Evolutionary conservation across 768 basidiomycete genomes (phyloP), one percentile per base, ranked within the genome.

Genomic region (Termitomyces sp.): DNA sequence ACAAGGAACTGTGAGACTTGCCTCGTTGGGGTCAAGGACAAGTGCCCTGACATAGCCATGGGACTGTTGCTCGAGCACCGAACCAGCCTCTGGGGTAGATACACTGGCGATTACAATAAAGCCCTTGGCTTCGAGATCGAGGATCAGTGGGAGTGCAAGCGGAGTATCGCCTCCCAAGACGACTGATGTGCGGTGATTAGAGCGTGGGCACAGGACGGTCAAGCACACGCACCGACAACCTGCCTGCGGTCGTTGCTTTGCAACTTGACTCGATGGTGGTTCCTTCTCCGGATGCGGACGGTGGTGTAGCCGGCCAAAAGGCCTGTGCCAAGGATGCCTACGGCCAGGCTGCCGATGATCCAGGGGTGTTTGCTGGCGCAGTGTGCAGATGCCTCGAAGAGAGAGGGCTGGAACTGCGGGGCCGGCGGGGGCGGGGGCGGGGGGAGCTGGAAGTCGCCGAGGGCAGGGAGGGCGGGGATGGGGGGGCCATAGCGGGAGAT

Each of bases 41-140:
- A 94, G 80, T 0, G 87, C 92, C 51, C 87, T 86, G 56, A 93
- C 82, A 69, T 83, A 93, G 28, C 94, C 94, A 61, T 86, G 77
- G 26, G 84, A 81, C 59, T 76, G 74, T 36, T 73, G 75, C 69
- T 95, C 92, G 46, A 94, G 72, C 16, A 71, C 73, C 16, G 80
- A 76, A 36, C 83, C 84, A n/a, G 82, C 82, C 54, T 86, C 85
- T 0, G 86, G 81, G 5, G 81, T 83, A 0, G 84, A 74, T 18
- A 93, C 92, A 59, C 88, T 94, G 4, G 86, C 77, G 60, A 95
- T 84, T 37, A 95, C 87, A 64, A 94, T 88, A 65, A 88, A 94
- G 0, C 90, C 92, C 59, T 85, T 82, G 65, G 76, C 79, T 72
- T 93, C 90, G 46, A 95, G 76, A 54, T 87, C 86, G 47, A 81